phyloP scores from a whole-genome alignment of 2,329 filamentous ascomycete species.

The Aspergillus carbonarius region DNA sequence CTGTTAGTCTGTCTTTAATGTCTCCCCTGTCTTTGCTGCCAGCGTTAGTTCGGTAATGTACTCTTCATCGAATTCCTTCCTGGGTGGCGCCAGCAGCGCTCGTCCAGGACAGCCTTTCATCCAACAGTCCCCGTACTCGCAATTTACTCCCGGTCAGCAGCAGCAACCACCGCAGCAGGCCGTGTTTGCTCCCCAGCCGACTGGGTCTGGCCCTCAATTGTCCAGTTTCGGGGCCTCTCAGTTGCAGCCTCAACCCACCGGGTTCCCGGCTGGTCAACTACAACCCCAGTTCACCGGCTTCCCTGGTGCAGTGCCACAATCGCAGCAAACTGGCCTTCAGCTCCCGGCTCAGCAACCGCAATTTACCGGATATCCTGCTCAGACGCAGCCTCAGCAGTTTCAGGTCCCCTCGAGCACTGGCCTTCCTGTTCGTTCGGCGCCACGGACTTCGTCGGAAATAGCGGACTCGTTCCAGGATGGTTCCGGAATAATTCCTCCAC shows the following conservation, averaged over 20 bases:
- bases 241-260: conserved; percentile 68
- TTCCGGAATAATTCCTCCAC: conserved; percentile 53
- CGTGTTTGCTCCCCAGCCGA: conserved; percentile 56
- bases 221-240: conserved; percentile 53
- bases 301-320: conserved; percentile 45
- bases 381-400: conserved; percentile 36
- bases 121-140: conserved; percentile 50
- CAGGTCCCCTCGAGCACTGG: conserved; percentile 47
- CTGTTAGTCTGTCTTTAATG: background rate
- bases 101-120: conserved; percentile 63
- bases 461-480: conserved; percentile 60
- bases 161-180: conserved; percentile 55
- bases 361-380: conserved; percentile 58
- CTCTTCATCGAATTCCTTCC: conserved; percentile 81
- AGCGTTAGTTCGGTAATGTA: conserved; percentile 63
- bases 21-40: conserved; percentile 25
- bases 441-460: conserved; percentile 63
- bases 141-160: conserved; percentile 45
- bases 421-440: conserved; percentile 53
- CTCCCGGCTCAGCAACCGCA: conserved; percentile 57
- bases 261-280: conserved; percentile 55
- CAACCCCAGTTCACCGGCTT: conserved; percentile 51
- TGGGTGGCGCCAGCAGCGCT: conserved; percentile 75
- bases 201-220: conserved; percentile 56
- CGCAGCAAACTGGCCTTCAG: conserved; percentile 46